Evolutionary conservation across 805 yeast species (phyloP).

Genomic region (Metschnikowia shivogae): DNA sequence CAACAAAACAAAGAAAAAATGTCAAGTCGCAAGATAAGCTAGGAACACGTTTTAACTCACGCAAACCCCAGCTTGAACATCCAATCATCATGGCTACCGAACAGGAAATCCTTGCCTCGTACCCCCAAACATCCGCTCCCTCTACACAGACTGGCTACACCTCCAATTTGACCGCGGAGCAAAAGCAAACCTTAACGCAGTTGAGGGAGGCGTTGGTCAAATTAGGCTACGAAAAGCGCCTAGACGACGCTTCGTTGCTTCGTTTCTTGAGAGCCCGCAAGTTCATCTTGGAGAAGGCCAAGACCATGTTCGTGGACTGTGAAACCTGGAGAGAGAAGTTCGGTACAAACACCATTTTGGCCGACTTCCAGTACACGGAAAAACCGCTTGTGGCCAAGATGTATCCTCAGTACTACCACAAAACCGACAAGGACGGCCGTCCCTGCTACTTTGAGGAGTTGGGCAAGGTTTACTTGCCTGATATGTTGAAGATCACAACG

Average conservation of each 20-base stretch:
- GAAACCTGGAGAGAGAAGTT: constrained; percentile 88
- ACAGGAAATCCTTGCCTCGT: constrained; percentile 49
- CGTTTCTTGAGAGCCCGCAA: constrained; percentile 94
- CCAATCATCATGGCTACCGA: constrained; percentile 23
- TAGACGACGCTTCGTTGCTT: constrained; percentile 79
- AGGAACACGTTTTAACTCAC: constrained; percentile 2
- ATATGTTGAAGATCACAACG: constrained; percentile 89
- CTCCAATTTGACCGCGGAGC: constrained; percentile 70
- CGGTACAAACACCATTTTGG: constrained; percentile 81
- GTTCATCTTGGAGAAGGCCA: constrained; percentile 77
- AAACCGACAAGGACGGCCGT: constrained; percentile 94
- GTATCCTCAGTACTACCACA: constrained; percentile 97
- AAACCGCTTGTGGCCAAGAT: constrained; percentile 82
- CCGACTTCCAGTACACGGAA: constrained; percentile 89
- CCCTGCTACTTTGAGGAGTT: constrained; percentile 93
- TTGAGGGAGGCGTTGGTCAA: constrained; percentile 55
- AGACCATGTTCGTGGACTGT: constrained; percentile 78
- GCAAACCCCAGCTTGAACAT: neutral
- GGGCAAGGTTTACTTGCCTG: constrained; percentile 83
- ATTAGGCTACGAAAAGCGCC: constrained; percentile 67
- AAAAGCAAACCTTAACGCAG: constrained; percentile 53
- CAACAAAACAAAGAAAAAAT: constrained; percentile 1
- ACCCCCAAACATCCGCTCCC: constrained; percentile 65
- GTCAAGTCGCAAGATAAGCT: constrained; percentile 5
- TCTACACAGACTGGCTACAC: constrained; percentile 71